phyloP scores from a whole-genome alignment of 306 rosid species.

The Gynostemma pentaphyllum region DNA sequence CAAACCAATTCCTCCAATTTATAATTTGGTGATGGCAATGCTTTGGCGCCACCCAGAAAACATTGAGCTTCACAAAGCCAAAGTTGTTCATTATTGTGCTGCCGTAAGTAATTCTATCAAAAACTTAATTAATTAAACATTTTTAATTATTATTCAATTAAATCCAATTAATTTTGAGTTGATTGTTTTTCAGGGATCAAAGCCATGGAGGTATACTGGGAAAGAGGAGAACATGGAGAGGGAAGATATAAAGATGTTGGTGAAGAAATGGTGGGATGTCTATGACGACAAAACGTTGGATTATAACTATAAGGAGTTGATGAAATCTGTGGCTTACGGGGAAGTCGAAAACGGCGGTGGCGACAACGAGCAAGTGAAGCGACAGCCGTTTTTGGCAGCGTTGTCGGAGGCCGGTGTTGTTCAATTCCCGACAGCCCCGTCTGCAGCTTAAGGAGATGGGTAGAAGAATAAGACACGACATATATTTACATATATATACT shows the following conservation, averaged over 20 bases:
- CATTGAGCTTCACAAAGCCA: conserved; percentile 39
- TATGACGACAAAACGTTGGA: conserved; percentile 61
- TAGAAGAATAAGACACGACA: no score
- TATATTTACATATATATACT: background rate
- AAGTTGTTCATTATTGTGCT: conserved; percentile 85
- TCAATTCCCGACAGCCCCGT: conserved; percentile 14
- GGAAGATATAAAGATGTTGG: conserved; percentile 60
- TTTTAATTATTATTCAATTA: background rate
- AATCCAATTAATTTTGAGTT: background rate
- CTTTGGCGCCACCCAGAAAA: conserved; percentile 80
- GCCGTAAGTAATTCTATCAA: conserved; percentile 31
- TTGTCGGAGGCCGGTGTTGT: conserved; percentile 11
- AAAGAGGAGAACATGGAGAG: conserved; percentile 69
- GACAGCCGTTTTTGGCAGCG: conserved; percentile 10
- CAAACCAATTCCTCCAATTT: conserved; percentile 41
- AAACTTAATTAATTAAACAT: background rate
- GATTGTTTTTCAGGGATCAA: conserved; percentile 45
- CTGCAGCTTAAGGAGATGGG: conserved; percentile 11
- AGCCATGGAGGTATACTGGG: conserved; percentile 87
- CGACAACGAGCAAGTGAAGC: background rate
- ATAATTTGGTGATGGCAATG: conserved; percentile 71
- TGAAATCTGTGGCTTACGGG: background rate
- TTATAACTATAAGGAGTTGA: background rate
- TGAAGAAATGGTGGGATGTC: conserved; percentile 70
- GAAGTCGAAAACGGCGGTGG: background rate